phyloP scores from a whole-genome alignment of 106 monocot genomes.

The Apostasia ramifera region DNA sequence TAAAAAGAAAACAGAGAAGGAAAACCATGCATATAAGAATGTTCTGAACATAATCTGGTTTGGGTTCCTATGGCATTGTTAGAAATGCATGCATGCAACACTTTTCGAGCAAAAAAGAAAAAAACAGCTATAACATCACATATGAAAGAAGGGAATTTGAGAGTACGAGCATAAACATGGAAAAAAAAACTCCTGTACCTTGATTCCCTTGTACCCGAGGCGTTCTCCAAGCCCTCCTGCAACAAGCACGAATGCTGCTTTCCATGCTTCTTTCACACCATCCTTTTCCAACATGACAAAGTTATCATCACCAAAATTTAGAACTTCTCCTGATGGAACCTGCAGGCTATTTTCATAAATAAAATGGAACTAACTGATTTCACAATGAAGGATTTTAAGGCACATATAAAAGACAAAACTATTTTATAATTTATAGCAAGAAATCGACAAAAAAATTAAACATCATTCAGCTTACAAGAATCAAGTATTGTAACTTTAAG shows the following conservation, averaged over 20 bases:
- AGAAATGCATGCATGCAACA: neutral
- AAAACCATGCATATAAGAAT: neutral
- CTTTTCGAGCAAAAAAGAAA: constrained; percentile 1
- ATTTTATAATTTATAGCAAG: constrained; percentile 4
- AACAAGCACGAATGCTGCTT: constrained; percentile 94
- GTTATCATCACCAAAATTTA: constrained; percentile 88
- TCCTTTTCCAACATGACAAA: constrained; percentile 68
- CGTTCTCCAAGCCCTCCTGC: constrained; percentile 97
- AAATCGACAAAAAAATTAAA: neutral
- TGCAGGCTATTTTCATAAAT: constrained; percentile 15
- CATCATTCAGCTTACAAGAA: neutral
- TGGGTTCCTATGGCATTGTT: no score
- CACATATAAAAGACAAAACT: no score
- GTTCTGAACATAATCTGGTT: no score
- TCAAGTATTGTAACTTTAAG: neutral
- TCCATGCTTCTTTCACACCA: constrained; percentile 66
- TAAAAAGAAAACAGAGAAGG: neutral
- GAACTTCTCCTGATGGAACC: constrained; percentile 88
- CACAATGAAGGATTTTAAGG: neutral
- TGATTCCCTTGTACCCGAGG: constrained; percentile 97
- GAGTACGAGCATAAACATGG: neutral
- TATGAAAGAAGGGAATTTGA: neutral
- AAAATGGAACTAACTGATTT: neutral
- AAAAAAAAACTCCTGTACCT: constrained; percentile 33
- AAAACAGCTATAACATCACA: neutral